Percentiles rank a stretch among this genome's conserved stretches.
These are phyloP conservation scores for Backusella parvicylindrica DNA, from an alignment of 192 early-diverging fungal genomes.

Conservation along the genomic window DNA sequence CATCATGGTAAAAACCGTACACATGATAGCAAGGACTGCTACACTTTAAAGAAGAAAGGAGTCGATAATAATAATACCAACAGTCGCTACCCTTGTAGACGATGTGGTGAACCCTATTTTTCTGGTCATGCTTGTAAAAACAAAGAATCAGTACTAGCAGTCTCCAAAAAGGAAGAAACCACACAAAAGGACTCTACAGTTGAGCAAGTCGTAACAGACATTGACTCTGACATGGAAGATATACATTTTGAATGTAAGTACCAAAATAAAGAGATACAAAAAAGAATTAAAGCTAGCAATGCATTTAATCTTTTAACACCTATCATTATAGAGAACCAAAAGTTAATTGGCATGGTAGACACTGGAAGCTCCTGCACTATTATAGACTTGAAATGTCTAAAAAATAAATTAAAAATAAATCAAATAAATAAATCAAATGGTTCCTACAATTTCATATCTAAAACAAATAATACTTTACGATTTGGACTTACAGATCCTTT, in stretches of 20 bases:
- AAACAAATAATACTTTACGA: neutral
- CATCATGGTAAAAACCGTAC: neutral
- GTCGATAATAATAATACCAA: neutral
- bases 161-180: neutral
- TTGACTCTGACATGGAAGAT: neutral
- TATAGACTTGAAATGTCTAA: neutral
- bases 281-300: neutral
- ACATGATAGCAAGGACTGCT: neutral
- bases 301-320: neutral
- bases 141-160: neutral
- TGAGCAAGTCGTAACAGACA: neutral
- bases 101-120: neutral
- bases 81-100: neutral
- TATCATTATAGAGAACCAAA: neutral
- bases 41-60: neutral
- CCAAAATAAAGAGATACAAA: neutral
- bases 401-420: slow-evolving; percentile 1
- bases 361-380: neutral
- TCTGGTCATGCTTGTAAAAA: neutral
- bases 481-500: neutral
- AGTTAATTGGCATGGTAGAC: neutral
- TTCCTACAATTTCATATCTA: neutral
- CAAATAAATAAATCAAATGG: neutral
- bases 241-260: neutral
- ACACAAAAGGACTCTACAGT: neutral